Conservation (phyloP, 1,284 basidiomycete species). For the Cutaneotrichosporon dermatis region DNA sequence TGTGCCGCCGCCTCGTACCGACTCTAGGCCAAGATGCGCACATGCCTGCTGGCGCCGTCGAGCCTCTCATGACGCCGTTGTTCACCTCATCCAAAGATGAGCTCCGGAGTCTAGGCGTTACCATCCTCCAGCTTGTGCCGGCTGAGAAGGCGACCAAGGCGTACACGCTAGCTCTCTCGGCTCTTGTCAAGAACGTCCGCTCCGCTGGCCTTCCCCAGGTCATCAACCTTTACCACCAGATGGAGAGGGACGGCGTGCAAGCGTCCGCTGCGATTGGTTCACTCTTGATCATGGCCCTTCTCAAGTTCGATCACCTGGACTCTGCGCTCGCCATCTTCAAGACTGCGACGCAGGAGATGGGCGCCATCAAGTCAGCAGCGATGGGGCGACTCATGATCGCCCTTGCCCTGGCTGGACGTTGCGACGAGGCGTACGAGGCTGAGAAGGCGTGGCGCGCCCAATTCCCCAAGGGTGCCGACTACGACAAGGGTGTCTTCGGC, state of each 20-base stretch:
- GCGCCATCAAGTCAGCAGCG: conserved; percentile 21
- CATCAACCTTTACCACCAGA: conserved; percentile 26
- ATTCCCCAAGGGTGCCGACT: conserved; percentile 1
- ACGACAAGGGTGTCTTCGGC: conserved; percentile 31
- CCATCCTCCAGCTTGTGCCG: conserved; percentile 5
- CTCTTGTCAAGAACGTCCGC: conserved; percentile 11
- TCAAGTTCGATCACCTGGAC: conserved; percentile 23
- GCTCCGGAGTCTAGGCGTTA: conserved; percentile 16
- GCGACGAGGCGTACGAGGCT: conserved; percentile 24
- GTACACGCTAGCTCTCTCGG: conserved; percentile 23
- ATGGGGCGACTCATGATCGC: conserved; percentile 34
- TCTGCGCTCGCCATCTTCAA: conserved; percentile 23
- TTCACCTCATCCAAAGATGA: conserved; percentile 13
- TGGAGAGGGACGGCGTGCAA: conserved; percentile 17
- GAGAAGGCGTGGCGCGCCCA: conserved; percentile 27
- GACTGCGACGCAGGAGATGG: conserved; percentile 7
- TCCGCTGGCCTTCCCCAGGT: conserved; percentile 19
- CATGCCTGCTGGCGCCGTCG: conserved; percentile 7
- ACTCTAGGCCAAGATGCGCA: neutral
- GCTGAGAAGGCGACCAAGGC: neutral
- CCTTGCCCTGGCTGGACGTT: conserved; percentile 19
- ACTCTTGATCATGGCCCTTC: conserved; percentile 22
- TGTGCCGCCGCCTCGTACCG: conserved; percentile 19
- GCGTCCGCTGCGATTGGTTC: conserved; percentile 15
- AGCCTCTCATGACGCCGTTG: conserved; percentile 19